Evolutionary conservation across 345 rosid species (phyloP), one percentile per base, ranked within the genome.

Genomic region (Citrus trifoliata): DNA sequence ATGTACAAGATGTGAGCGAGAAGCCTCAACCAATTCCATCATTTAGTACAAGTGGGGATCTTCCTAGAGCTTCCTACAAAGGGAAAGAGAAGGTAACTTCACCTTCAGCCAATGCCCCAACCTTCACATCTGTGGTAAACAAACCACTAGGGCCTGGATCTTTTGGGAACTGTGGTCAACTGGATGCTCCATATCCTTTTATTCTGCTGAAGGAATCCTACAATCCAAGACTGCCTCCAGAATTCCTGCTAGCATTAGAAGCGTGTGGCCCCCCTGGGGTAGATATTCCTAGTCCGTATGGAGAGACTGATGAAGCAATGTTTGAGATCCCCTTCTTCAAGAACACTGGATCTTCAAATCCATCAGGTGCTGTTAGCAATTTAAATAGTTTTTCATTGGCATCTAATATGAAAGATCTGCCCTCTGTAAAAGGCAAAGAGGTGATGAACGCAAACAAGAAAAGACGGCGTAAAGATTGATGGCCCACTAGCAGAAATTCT

Each of bases 11-110:
- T 62, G 61, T n/a, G 19, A 67, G 62, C 14, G 24, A 65, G 24
- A 64, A 51, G 48, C 69, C 24, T 64, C 62, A 1, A 61, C 58
- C 42, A 19, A 55, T 62, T 74, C 37, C 51, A 24, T 64, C 71
- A 28, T 13, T 14, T 64, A 64, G 22, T 51, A 40, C 27, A 6
- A 27, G 40, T 19, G 46, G 27, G 35, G 27, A 74, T 74, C 3
- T 64, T 48, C 78, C 60, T 6, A 62, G 30, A 4, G 28, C 58
- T 74, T 25, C 59, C 42, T 48, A 32, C 64, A 37, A 55, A n/a
- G 79, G 65, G 35, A 76, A 55, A 76, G 73, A 67, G 51, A 67
- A 76, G 73, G 79, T 16, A 35, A 38, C 22, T 67, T 35, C 66
- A 37, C 28, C 56, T 25, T 76, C 67, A 25, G 28, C 73, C 56